Base-by-base conservation (phyloP, 1,284 basidiomycete genomes). In the Cryptococcus sp. region DNA sequence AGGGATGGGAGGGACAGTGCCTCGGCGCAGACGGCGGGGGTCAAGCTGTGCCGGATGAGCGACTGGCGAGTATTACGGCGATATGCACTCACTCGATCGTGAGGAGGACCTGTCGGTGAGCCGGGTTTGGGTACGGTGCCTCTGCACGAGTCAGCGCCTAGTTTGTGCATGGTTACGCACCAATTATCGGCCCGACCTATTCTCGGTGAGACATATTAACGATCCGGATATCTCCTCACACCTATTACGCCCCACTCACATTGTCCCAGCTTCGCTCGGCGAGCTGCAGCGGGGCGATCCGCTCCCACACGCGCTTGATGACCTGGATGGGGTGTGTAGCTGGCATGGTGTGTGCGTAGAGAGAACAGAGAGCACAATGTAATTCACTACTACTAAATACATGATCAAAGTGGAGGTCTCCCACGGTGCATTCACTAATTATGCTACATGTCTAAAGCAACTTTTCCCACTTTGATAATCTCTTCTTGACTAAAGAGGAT, bases 261-360 rank as follows among this genome's bases (percentile, higher is more conserved):
- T 94, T 94, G 72, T 95, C 92, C 91, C 92, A 95, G 64, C 84
- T 86, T 68, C 87, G 66, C 47, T 80, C 91, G 16, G 92, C 91
- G 5, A 94, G 82, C 53, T 85, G 81, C n/a, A 91, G 82, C 5
- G 92, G 92, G 0, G 91, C 90, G 63, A 95, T 88, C 46, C 87
- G 85, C 62, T 79, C 77, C 78, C 78, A 79, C n/a, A 72, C 76
- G 27, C 64, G 54, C 61, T 78, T 76, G 56, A 79, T 65, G 27
- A 74, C 48, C 13, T 70, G 57, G 13, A 76, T 69, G 22, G 76
- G 76, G 22, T 35, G 31, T 13, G 13, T 35, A 35, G 31, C 31
- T 35, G 31, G 13, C 31, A 35, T 35, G 8, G 31, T 35, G 31
- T 35, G 31, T 35, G 31, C 13, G 13, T 35, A 35, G 7, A 13